Base-by-base conservation (phyloP, 2,329 filamentous ascomycete genomes). In the Calonectria hongkongensis region DNA sequence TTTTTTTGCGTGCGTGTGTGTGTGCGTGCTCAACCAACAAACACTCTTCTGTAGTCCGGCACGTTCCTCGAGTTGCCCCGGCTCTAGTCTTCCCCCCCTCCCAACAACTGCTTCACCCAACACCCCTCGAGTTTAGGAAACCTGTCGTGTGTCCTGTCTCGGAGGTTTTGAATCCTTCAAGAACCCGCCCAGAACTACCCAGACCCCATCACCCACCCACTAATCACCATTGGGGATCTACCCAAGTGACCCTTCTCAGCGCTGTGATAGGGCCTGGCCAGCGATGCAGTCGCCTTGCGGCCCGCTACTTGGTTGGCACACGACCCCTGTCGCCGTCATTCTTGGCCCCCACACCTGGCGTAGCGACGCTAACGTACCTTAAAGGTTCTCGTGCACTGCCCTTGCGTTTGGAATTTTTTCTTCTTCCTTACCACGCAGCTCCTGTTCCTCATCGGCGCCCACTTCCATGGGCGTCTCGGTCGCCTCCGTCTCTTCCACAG, bases 371-470 rank as follows among this genome's bases (percentile, higher is more conserved):
- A 33, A 33, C 25, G 25, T 47, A 30, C 41, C 41, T 33, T 39
- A 63, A 43, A 43, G 27, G 27, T 25, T 63, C 41, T 45, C 41
- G n/a, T 47, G 28, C 54, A 39, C 62, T 62, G 50, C 62, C 30
- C 41, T 50, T 9, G 28, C 15, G 48, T 73, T 70, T 64, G 68
- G 66, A 36, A 30, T 54, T 72, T 69, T 63, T 71, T 67, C 54
- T 72, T 68, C 58, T 70, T 68, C 60, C 72, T 70, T 74, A 76
- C 68, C 75, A 84, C 73, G 83, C 84, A 85, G 81, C 82, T 78
- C 74, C 71, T 72, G 77, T 72, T 76, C 76, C 77, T 78, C 79
- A 75, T 39, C 71, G 75, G 78, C 63, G 75, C 71, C 71, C 70
- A 71, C 76, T 78, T 75, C 76, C 77, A 78, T 71, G 74, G 77